These are phyloP conservation scores for Dendrostoma leiphaemia DNA, from an alignment of 2,329 filamentous ascomycete genomes.

Conservation along the genomic window DNA sequence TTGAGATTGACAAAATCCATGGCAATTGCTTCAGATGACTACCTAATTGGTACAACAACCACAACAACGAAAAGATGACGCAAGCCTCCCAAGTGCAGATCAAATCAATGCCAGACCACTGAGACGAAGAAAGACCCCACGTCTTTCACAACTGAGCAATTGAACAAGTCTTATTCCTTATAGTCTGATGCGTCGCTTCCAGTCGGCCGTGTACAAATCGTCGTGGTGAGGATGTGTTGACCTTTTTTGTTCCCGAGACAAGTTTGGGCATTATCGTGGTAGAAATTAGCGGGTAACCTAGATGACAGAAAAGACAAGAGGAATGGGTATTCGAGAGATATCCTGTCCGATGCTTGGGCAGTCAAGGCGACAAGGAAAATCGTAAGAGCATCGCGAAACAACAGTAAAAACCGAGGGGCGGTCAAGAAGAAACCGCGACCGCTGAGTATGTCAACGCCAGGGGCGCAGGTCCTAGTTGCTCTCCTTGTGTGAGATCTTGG, in stretches of 20 bases:
- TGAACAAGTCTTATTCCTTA: not conserved
- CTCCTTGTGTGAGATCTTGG: slow-evolving; percentile 38
- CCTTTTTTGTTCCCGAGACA: not conserved
- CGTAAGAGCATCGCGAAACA: slow-evolving; percentile 16
- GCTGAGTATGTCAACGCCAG: not conserved
- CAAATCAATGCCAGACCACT: not conserved
- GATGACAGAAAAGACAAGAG: slow-evolving; percentile 1
- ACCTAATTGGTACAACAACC: not conserved
- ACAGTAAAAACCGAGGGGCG: slow-evolving; percentile 12
- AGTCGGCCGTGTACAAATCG: not conserved
- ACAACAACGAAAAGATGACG: not conserved
- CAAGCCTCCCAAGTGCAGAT: not conserved
- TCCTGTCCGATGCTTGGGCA: slow-evolving; percentile 16
- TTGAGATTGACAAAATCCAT: not conserved
- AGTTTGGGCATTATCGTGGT: slow-evolving; percentile 2
- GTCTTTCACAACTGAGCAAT: not conserved
- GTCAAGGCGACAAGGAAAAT: slow-evolving; percentile 12
- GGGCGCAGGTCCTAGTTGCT: slow-evolving; percentile 11
- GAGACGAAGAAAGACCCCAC: not conserved
- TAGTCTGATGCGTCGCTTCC: not conserved
- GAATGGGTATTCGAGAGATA: slow-evolving; percentile 19
- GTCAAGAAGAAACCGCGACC: slow-evolving; percentile 17
- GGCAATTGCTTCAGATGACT: not conserved
- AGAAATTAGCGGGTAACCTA: not conserved
- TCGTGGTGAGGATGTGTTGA: not conserved